Base-by-base conservation (phyloP, 2,329 filamentous ascomycete species). In the Phyllosticta capitalensis region DNA sequence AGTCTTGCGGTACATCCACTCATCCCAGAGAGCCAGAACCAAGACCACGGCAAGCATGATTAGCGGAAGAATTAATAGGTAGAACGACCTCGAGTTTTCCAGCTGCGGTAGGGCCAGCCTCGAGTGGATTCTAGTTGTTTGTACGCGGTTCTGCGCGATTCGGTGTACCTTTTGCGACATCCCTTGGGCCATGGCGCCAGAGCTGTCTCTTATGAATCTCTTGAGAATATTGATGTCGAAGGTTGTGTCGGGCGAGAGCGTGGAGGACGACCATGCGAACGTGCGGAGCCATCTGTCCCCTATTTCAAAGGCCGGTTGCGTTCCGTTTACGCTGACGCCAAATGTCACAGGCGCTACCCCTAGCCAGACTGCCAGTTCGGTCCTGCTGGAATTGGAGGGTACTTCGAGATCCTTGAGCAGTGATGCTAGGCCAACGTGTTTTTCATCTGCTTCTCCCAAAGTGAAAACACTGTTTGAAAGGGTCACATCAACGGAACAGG, bases 351-450 rank as follows among this genome's bases (percentile, higher is more conserved):
- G 62, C 5, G 54, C 57, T 1, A 60, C 62, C 5, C 60, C 55
- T 19, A 63, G 59, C 60, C 62, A 63, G 4, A 61, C 51, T 4
- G 52, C 55, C 20, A 63, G 10, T 24, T 63, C 62, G 45, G 55
- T 33, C n/a, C n/a, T n/a, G n/a, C n/a, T n/a, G n/a, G n/a, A n/a
- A n/a, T n/a, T n/a, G n/a, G n/a, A n/a, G 2, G 55, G 48, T 12
- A 45, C 55, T n/a, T 51, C 48, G 10, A 56, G 22, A 45, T 33
- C 52, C 10, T 30, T 56, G 26, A 52, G 26, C n/a, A n/a, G n/a
- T n/a, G n/a, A n/a, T n/a, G n/a, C n/a, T n/a, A n/a, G n/a, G n/a
- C n/a, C n/a, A n/a, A n/a, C n/a, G 17, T 28, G 5, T 17, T 33
- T 51, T 10, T 49, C 14, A 3, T 20, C 52, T 9, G 58, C 30